Evolutionary conservation across 768 basidiomycete species (phyloP).

Genomic region (Tephrocybe sp.): DNA sequence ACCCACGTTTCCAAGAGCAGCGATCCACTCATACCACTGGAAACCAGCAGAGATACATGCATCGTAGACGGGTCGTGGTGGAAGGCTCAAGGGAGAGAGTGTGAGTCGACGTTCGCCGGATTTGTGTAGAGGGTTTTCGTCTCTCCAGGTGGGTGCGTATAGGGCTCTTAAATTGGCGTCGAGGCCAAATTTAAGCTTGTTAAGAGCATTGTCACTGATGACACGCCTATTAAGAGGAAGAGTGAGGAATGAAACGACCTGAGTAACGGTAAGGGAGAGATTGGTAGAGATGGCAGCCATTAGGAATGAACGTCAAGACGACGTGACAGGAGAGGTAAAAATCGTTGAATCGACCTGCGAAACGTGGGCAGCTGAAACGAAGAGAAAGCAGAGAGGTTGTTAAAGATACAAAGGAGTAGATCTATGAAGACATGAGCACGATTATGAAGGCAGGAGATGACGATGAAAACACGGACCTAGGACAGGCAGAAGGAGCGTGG

Average conservation of each 20-base stretch:
- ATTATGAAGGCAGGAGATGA: slow-evolving; percentile 1
- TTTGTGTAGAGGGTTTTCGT: slow-evolving; percentile 60
- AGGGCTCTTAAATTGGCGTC: slow-evolving; percentile 71
- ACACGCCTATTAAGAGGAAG: slow-evolving; percentile 48
- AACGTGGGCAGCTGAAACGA: slow-evolving; percentile 28
- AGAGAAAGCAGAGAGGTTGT: slow-evolving; percentile 20
- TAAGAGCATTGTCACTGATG: slow-evolving; percentile 57
- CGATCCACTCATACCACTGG: slow-evolving; percentile 82
- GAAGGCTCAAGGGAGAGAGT: slow-evolving; percentile 64
- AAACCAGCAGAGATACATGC: slow-evolving; percentile 68
- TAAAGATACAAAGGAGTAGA: slow-evolving; percentile 4
- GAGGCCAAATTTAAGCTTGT: slow-evolving; percentile 65
- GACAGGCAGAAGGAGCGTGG: slow-evolving; percentile 4
- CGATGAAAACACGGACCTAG: neutral
- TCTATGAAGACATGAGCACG: slow-evolving; percentile 7
- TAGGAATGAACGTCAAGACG: slow-evolving; percentile 20
- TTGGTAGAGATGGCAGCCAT: slow-evolving; percentile 38
- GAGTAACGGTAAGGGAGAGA: slow-evolving; percentile 67
- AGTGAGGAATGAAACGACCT: slow-evolving; percentile 74
- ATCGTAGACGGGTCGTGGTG: slow-evolving; percentile 68
- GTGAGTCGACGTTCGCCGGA: slow-evolving; percentile 74
- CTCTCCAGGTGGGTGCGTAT: slow-evolving; percentile 65
- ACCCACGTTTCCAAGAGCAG: slow-evolving; percentile 61
- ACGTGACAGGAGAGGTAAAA: slow-evolving; percentile 14
- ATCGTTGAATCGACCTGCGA: slow-evolving; percentile 62